phyloP scores from a whole-genome alignment of 345 rosid species.

The Eutrema heterophyllum region DNA sequence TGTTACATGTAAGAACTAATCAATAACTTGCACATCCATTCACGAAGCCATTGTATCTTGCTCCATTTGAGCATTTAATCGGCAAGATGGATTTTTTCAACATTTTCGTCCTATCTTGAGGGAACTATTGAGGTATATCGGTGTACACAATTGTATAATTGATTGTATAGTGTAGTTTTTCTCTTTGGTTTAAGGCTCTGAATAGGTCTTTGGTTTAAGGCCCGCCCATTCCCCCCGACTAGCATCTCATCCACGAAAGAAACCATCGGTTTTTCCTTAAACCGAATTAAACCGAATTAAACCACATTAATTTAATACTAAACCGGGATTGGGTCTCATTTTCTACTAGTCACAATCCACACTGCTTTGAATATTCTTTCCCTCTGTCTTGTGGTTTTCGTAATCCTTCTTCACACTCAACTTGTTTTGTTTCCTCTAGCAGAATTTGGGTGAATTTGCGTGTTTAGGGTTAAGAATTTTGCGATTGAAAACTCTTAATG shows the following conservation, averaged over 20 bases:
- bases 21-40: too few relatives aligned
- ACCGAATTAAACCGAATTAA: constrained; percentile 4
- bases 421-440: background rate
- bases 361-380: constrained; percentile 15
- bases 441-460: background rate
- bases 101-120: too few relatives aligned
- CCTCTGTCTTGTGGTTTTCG: constrained; percentile 10
- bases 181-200: too few relatives aligned
- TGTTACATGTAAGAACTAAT: too few relatives aligned
- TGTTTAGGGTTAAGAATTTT: background rate
- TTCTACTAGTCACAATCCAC: background rate
- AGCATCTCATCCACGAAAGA: background rate
- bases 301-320: background rate
- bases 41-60: too few relatives aligned
- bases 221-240: too few relatives aligned
- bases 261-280: background rate
- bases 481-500: constrained; percentile 28
- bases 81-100: too few relatives aligned
- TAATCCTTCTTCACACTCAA: constrained; percentile 9
- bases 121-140: too few relatives aligned
- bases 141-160: too few relatives aligned
- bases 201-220: too few relatives aligned
- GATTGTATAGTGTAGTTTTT: too few relatives aligned
- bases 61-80: too few relatives aligned
- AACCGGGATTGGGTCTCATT: constrained; percentile 1